Conservation (phyloP, 495 filamentous ascomycete genomes). For the Daldinia bambusicola region DNA sequence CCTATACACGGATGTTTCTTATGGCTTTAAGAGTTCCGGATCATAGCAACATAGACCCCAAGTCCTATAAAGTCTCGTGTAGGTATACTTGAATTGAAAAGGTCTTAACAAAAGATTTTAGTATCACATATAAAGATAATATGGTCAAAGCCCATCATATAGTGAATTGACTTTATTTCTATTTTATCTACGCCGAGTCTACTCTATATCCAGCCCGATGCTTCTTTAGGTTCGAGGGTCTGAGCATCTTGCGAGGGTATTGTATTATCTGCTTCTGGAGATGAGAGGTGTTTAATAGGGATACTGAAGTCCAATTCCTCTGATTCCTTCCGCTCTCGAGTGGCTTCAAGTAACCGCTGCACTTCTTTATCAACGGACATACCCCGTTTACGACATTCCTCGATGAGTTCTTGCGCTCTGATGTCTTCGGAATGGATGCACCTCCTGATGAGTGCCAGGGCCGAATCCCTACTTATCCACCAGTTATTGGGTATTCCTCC, state of each 20-base stretch:
- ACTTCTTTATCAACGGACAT: conserved; percentile 42
- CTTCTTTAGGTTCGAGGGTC: background rate
- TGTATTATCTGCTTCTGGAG: background rate
- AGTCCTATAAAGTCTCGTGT: no score
- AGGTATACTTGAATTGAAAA: no score
- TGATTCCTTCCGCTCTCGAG: conserved; percentile 16
- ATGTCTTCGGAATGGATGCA: conserved; percentile 55
- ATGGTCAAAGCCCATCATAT: background rate
- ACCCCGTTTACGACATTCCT: conserved; percentile 50
- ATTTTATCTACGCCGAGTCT: background rate
- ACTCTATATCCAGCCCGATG: conserved; percentile 19
- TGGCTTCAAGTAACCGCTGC: conserved; percentile 27
- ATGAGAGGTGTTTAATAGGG: background rate
- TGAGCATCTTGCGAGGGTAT: background rate
- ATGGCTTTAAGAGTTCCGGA: no score
- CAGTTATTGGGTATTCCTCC: conserved; percentile 26
- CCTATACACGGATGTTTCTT: no score
- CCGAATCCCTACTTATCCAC: conserved; percentile 54
- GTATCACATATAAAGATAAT: background rate
- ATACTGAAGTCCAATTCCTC: background rate
- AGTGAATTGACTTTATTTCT: background rate
- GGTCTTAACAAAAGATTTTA: background rate
- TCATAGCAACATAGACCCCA: no score
- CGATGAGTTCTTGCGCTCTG: conserved; percentile 56
- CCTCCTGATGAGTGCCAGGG: conserved; percentile 54